Evolutionary conservation across 805 yeast species (phyloP).

Genomic region (Zygosaccharomyces rouxii): DNA sequence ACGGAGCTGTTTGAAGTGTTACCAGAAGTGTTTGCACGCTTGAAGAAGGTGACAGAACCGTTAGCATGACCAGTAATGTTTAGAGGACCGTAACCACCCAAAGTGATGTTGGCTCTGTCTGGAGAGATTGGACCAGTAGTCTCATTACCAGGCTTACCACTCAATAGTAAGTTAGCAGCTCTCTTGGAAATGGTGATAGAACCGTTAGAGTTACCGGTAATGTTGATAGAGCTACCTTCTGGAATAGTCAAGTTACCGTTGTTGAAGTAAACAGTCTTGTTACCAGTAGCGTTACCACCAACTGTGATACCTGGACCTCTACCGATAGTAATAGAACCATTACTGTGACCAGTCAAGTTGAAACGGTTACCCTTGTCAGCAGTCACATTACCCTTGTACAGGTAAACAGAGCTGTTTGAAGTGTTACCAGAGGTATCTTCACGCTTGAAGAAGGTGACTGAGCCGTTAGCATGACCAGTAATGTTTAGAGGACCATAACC

Average conservation of each 20-base stretch:
- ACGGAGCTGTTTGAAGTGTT: background rate
- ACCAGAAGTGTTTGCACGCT: background rate
- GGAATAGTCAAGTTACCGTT: background rate
- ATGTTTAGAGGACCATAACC: background rate
- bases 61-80: slow-evolving; percentile 1
- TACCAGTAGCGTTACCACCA: background rate
- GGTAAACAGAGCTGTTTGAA: too few relatives aligned
- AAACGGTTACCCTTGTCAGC: background rate
- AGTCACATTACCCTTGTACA: too few relatives aligned
- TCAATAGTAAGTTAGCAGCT: background rate
- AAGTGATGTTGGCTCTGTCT: background rate
- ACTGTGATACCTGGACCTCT: too few relatives aligned
- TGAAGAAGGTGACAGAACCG: background rate
- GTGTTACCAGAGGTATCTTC: too few relatives aligned
- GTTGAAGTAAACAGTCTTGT: background rate
- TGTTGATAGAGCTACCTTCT: background rate
- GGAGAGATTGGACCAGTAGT: background rate
- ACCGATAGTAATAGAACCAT: background rate
- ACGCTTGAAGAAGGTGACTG: background rate
- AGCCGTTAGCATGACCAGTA: background rate
- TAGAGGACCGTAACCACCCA: background rate
- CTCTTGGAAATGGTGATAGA: background rate
- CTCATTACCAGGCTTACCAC: background rate
- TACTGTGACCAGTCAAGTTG: background rate
- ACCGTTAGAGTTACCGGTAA: slow-evolving; percentile 2